Conservation (phyloP, 2,329 filamentous ascomycete genomes). For the Pleurostoma richardsiae region DNA sequence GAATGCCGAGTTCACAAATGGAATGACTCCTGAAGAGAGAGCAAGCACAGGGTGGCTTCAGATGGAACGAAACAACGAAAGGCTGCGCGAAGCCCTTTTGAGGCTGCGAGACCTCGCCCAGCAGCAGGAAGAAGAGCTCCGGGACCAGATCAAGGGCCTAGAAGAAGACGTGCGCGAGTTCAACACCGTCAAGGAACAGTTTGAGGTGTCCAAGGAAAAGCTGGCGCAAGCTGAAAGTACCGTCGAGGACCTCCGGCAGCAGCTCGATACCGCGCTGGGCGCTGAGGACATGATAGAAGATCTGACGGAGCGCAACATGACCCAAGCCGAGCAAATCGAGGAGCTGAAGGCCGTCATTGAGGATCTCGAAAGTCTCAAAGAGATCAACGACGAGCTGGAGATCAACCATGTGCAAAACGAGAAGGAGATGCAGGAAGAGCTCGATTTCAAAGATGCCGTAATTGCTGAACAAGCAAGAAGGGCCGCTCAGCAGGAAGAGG, state of each 20-base stretch:
- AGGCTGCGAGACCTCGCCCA: conserved; percentile 82
- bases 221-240: conserved; percentile 67
- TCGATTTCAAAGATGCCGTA: conserved; percentile 81
- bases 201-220: conserved; percentile 66
- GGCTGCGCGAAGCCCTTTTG: conserved; percentile 78
- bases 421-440: conserved; percentile 89
- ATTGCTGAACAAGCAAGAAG: conserved; percentile 77
- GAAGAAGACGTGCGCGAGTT: conserved; percentile 70
- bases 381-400: conserved; percentile 92
- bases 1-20: conserved; percentile 75
- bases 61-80: conserved; percentile 85
- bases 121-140: conserved; percentile 76
- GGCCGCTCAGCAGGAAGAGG: conserved; percentile 70
- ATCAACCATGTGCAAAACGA: conserved; percentile 89
- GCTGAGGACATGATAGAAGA: conserved; percentile 94
- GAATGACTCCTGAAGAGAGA: conserved; percentile 84
- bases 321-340: conserved; percentile 75
- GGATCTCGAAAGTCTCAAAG: conserved; percentile 83
- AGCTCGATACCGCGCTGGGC: conserved; percentile 81
- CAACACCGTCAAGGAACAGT: conserved; percentile 61
- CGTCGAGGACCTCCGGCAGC: conserved; percentile 81
- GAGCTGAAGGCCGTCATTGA: conserved; percentile 78
- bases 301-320: conserved; percentile 81
- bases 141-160: conserved; percentile 67
- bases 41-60: conserved; percentile 85